Percentiles rank a stretch among this genome's conserved stretches.
phyloP scores from a whole-genome alignment of 306 rosid species.

The Fagus sylvatica region DNA sequence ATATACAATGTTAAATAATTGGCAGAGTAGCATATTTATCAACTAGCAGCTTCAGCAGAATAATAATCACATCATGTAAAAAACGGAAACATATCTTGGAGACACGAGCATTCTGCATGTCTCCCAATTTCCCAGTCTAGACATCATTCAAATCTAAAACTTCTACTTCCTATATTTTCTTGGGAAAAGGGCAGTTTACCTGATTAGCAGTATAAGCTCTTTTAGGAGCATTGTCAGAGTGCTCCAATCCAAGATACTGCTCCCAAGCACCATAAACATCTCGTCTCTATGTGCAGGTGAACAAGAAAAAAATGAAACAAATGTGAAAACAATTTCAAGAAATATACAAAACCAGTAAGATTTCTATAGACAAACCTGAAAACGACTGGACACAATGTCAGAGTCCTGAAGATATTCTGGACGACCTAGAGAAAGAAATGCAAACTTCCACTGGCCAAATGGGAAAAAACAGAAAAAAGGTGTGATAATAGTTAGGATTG shows the following conservation, averaged over 20 bases:
- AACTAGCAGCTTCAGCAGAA: not conserved
- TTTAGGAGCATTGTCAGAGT: conserved; percentile 83
- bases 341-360: not conserved
- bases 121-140: not conserved
- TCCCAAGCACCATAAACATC: conserved; percentile 97
- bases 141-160: not conserved
- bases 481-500: conserved; percentile 6
- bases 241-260: conserved; percentile 94
- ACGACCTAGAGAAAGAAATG: conserved; percentile 82
- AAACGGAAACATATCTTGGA: not conserved
- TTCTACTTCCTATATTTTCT: not conserved
- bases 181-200: conserved; percentile 35
- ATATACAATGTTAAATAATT: not conserved
- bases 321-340: conserved; percentile 12
- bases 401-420: conserved; percentile 89
- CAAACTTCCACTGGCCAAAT: conserved; percentile 82
- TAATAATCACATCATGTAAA: not conserved
- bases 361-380: conserved; percentile 58
- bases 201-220: conserved; percentile 77
- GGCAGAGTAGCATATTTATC: not conserved
- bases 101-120: not conserved
- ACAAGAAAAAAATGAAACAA: conserved; percentile 21
- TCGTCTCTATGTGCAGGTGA: conserved; percentile 59
- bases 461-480: not conserved
- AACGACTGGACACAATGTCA: conserved; percentile 73